These are phyloP conservation scores for Puccinia polysora DNA, from an alignment of 1,284 basidiomycete species.

Conservation along the genomic window DNA sequence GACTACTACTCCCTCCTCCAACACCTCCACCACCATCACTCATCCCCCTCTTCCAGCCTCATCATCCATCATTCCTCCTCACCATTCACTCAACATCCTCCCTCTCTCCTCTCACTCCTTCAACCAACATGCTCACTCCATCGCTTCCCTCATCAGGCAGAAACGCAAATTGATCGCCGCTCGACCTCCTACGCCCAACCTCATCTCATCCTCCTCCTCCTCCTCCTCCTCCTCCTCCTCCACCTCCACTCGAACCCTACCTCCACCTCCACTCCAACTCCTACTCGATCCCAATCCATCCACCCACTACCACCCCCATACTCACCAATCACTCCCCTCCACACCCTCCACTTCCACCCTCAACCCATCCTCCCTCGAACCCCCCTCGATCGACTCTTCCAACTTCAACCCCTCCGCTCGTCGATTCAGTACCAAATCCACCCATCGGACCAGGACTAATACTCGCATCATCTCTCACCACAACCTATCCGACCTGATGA, in stretches of 20 bases:
- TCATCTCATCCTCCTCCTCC: not conserved
- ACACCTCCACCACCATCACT: too few relatives aligned
- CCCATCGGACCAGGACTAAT: too few relatives aligned
- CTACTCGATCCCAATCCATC: slow-evolving; percentile 28
- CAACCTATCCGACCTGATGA: not conserved
- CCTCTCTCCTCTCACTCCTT: slow-evolving; percentile 7
- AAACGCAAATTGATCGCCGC: slow-evolving; percentile 17
- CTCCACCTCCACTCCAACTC: not conserved
- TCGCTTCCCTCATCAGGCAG: slow-evolving; percentile 14
- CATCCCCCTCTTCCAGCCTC: too few relatives aligned
- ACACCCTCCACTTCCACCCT: not conserved
- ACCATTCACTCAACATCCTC: slow-evolving; percentile 8
- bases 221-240: not conserved
- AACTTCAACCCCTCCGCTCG: too few relatives aligned
- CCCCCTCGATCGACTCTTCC: too few relatives aligned
- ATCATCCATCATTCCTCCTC: too few relatives aligned
- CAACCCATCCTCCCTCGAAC: not conserved
- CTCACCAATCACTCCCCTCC: not conserved
- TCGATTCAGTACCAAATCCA: too few relatives aligned
- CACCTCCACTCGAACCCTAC: not conserved
- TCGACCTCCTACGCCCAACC: not conserved
- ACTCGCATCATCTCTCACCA: too few relatives aligned
- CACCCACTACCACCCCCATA: not conserved
- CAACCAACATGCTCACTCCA: slow-evolving; percentile 4
- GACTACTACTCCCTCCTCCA: too few relatives aligned